Evolutionary conservation across 768 basidiomycete species (phyloP), one percentile per base, ranked within the genome.

Genomic region (Mycena polygramma): DNA sequence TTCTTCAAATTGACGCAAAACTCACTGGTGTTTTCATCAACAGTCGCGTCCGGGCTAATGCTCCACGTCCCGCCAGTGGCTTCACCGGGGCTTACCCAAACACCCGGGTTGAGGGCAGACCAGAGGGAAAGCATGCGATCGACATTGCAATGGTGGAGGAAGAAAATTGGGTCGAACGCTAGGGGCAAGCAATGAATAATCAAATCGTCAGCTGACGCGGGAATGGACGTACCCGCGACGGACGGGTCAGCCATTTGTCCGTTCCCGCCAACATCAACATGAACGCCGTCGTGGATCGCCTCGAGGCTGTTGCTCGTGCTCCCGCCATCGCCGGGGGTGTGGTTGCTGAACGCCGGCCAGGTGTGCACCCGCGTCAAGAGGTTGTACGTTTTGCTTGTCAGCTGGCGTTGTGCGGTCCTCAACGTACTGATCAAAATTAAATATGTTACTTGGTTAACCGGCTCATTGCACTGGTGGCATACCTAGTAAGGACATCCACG

Each of bases 111-210:
- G 48, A 88, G 66, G 1, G 85, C 87, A 4, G 81, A 78, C 88
- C 87, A 89, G 22, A 89, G 77, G 7, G 86, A 80, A n/a, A 88
- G 77, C 69, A 87, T 17, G 22, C 87, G 84, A 66, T 89, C 88
- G 37, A 88, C 86, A 54, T 89, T 86, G 68, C 76, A 71, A 72
- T 89, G 88, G 70, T 89, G 88, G 68, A 89, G 73, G 75, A 81
- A 88, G 80, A 89, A 88, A 68, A 87, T 83, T 0, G 87, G 86
- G 73, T 89, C 88, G 64, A 87, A 86, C 0, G 79, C 87, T 85
- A 64, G 19, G 43, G 35, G 17, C n/a, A 35, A 45, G 9, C 46
- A 24, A 49, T 46, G 7, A 30, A 26, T 14, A 68, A n/a, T 43
- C 35, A 14, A 37, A 48, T 52, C 22, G 9, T 7, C 30, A 30